phyloP scores from a whole-genome alignment of 768 basidiomycete species.

The Tulasnella sp. region DNA sequence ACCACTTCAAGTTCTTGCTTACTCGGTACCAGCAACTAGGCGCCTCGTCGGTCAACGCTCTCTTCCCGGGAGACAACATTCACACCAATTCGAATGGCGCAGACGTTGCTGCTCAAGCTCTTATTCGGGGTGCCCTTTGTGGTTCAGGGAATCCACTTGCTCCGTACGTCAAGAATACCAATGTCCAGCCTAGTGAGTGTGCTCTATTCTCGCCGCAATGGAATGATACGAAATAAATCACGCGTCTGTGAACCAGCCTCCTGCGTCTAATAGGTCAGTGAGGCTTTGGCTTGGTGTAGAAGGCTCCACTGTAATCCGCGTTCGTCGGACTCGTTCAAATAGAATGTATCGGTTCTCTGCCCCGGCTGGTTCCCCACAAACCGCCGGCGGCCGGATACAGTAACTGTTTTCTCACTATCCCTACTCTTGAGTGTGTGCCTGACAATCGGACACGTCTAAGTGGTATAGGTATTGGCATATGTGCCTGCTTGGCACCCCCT shows the following conservation, averaged over 20 bases:
- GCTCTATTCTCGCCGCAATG: background rate
- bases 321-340: background rate
- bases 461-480: background rate
- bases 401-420: background rate
- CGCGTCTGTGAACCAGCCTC: background rate
- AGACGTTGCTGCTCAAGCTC: slow-evolving; percentile 9
- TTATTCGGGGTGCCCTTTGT: background rate
- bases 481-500: background rate
- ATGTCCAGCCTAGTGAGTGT: background rate
- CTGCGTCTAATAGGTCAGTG: background rate
- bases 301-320: background rate
- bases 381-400: background rate
- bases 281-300: background rate
- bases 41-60: background rate
- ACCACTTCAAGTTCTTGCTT: background rate
- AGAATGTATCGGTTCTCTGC: background rate
- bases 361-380: background rate
- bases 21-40: background rate
- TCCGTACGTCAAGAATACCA: slow-evolving; percentile 8
- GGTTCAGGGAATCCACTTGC: background rate
- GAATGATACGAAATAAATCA: background rate
- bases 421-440: background rate
- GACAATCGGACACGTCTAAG: background rate
- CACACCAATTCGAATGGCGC: slow-evolving; percentile 6
- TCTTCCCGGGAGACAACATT: slow-evolving; percentile 14